Conservation (phyloP, 768 basidiomycete genomes). For the Leccinum longicurvipes region DNA sequence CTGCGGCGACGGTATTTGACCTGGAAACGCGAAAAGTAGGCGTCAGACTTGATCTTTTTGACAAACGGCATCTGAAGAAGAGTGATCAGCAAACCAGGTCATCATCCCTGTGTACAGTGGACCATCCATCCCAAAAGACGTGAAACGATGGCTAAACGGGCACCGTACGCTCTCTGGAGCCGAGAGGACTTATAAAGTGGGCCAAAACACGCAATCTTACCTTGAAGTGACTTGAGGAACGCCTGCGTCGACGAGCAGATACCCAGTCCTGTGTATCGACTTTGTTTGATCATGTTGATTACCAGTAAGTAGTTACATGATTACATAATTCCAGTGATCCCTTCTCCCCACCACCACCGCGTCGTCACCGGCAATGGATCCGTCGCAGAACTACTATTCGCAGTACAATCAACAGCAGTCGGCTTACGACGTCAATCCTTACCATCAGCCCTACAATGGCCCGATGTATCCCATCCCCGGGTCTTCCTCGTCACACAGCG, state of each 20-base stretch:
- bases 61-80: constrained; percentile 83
- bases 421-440: constrained; percentile 66
- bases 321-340: not conserved
- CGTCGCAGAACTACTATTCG: constrained; percentile 43
- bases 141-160: not conserved
- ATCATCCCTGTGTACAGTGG: constrained; percentile 26
- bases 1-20: constrained; percentile 97
- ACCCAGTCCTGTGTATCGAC: constrained; percentile 6
- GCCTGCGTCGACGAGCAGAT: constrained; percentile 28
- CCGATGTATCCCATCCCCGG: constrained; percentile 68
- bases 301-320: constrained; percentile 13
- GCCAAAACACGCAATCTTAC: constrained; percentile 27
- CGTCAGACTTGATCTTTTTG: constrained; percentile 93
- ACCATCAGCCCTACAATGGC: constrained; percentile 77
- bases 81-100: constrained; percentile 15
- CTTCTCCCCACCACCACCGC: not conserved
- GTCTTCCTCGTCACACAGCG: constrained; percentile 61
- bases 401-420: constrained; percentile 53
- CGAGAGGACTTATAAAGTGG: not conserved
- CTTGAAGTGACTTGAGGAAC: constrained; percentile 37
- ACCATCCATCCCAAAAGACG: constrained; percentile 31
- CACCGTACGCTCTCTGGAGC: not conserved
- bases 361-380: constrained; percentile 20
- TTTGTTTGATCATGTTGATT: constrained; percentile 32
- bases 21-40: constrained; percentile 98